Conservation (phyloP, 148 eudicot species). For the Gaultheria prostrata region DNA sequence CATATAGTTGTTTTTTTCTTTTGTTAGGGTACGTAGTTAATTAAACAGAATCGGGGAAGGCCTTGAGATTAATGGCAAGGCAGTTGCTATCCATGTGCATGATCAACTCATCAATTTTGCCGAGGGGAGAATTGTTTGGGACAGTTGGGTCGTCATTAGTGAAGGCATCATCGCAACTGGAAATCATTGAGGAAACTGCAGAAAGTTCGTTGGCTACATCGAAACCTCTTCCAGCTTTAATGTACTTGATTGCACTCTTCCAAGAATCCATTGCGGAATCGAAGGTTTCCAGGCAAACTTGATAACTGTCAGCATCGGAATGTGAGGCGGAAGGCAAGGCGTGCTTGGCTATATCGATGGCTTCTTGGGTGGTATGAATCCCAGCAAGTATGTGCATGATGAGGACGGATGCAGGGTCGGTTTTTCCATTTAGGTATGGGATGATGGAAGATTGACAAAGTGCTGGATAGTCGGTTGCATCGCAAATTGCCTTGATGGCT, state of each 20-base stretch:
- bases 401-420: slow-evolving; percentile 11
- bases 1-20: neutral
- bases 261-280: neutral
- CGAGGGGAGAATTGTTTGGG: neutral
- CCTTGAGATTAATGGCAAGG: neutral
- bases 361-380: neutral
- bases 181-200: neutral
- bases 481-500: neutral
- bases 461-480: neutral
- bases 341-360: neutral
- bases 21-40: neutral
- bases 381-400: slow-evolving; percentile 1
- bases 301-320: neutral
- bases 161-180: slow-evolving; percentile 9
- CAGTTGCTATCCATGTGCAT: neutral
- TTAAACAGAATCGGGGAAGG: neutral
- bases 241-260: neutral
- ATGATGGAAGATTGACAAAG: neutral
- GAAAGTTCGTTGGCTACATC: neutral
- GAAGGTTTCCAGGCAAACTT: slow-evolving; percentile 7
- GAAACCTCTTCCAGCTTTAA: neutral
- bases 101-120: neutral
- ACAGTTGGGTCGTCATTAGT: slow-evolving; percentile 8
- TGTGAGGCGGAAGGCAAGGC: neutral
- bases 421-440: neutral